These are phyloP conservation scores for Eucalyptus lansdowneana DNA, from an alignment of 345 rosid genomes.

Conservation along the genomic window DNA sequence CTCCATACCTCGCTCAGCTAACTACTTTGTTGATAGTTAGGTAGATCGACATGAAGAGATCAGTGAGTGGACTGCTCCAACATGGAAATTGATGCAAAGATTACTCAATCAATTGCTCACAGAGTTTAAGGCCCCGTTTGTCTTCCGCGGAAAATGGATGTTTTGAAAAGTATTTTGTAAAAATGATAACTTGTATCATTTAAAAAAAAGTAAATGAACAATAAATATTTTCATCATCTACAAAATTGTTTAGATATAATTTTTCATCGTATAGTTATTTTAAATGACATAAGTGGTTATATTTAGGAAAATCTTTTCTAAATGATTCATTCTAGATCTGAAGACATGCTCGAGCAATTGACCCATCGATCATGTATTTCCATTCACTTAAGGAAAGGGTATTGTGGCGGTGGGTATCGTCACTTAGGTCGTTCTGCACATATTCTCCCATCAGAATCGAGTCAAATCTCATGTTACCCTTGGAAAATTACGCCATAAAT, in stretches of 20 bases:
- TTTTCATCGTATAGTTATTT: accelerated
- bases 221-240: background rate
- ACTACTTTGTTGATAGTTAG: background rate
- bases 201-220: accelerated
- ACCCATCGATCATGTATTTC: background rate
- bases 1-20: background rate
- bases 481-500: background rate
- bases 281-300: background rate
- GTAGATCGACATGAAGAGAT: background rate
- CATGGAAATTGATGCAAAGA: background rate
- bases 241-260: background rate
- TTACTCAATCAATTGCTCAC: background rate
- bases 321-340: accelerated
- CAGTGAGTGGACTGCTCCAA: background rate
- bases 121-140: accelerated
- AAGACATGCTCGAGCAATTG: background rate
- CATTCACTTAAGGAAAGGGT: background rate
- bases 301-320: background rate
- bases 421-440: background rate
- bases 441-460: background rate
- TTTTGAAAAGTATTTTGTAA: accelerated
- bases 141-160: accelerated
- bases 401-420: background rate
- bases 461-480: background rate
- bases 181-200: background rate